Evolutionary conservation across 352 stramenopile genomes (phyloP), one percentile per base, ranked within the genome.

Genomic region (Phytophthora uliginosa): DNA sequence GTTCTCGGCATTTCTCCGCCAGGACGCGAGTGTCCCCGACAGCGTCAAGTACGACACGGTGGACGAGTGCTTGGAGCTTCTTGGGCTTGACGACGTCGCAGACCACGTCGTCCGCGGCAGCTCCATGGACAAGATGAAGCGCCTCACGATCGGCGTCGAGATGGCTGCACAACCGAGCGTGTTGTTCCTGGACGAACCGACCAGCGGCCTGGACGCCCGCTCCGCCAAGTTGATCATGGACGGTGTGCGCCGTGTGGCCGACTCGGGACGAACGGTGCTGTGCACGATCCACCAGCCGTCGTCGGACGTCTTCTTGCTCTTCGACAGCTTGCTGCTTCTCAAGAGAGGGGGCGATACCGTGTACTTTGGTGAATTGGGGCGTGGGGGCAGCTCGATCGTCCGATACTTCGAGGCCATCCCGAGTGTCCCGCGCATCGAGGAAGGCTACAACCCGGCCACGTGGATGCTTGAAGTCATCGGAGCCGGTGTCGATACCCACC

Each of bases 71-170:
- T 18, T 59, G 28, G 52, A 59, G 24, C 28, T 59, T 15, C 52
- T 59, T 7, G 52, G 28, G 24, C 52, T 59, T 45, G 18, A 59
- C 5, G 52, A 59, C 18, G 36, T 38, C 24, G 52, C 52, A 15
- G 52, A 59, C 15, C 26, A 42, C 12, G 26, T 59, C 28, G 26
- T 59, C 18, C 26, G 51, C 26, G 52, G 17, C 26, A 59, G 52
- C 52, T 59, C 52, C 26, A 59, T 59, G 52, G 52, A 59, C 17
- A 59, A 42, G 28, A 59, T 59, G 52, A 59, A 59, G 52, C 52
- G 52, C 52, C 52, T 59, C 52, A 45, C 52, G 17, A 45, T 59
- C 26, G 52, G 52, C 52, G 52, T 59, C 26, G 52, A 59, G 28
- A 59, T 59, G 52, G 52, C 52, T 42, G 52, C 52, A 17, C 52